Base-by-base conservation (phyloP, 768 basidiomycete species). In the Trametes sanguinea region DNA sequence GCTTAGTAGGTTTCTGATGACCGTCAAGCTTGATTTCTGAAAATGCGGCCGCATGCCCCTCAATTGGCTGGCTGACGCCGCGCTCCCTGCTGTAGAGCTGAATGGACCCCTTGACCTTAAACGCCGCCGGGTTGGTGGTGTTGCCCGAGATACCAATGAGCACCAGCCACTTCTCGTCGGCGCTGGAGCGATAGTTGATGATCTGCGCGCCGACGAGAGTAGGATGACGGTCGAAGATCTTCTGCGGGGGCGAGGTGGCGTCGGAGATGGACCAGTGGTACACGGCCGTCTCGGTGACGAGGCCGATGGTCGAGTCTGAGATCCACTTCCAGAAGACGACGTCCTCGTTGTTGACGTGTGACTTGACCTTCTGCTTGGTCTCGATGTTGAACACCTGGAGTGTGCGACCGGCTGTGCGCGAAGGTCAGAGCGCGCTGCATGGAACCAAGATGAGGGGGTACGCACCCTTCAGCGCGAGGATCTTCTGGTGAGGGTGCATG, bases 301-400 rank as follows among this genome's bases (percentile, higher is more conserved):
- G 84, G 69, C 97, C 97, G 64, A 99, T 88, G 32, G 90, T 90
- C 16, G 87, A 85, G 64, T 94, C 89, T 50, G 88, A 90, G 42
- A 98, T 87, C 97, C 97, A 99, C 74, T 97, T 98, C 97, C 97
- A 99, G 77, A 97, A 99, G 29, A 94, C 88, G 54, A 97, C 83
- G 72, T 99, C 96, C 72, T 98, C 95, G 72, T 86, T 90, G 80
- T 88, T 97, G 62, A 87, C 80, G 73, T 98, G 94, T 30, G 95
- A 92, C 72, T 96, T 96, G 76, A 99, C 92, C 80, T 98, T 98
- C 73, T 91, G 89, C 81, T 98, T 98, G 9, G 91, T 90, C 67
- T 96, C 95, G 67, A 99, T 93, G 76, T 98, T 96, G 81, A 98
- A 99, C 64, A 98, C 87, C 76, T 99, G 97, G 30, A 99, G 84